These are phyloP conservation scores for Trichoderma harzianum DNA, from an alignment of 2,329 filamentous ascomycete genomes.

Conservation along the genomic window DNA sequence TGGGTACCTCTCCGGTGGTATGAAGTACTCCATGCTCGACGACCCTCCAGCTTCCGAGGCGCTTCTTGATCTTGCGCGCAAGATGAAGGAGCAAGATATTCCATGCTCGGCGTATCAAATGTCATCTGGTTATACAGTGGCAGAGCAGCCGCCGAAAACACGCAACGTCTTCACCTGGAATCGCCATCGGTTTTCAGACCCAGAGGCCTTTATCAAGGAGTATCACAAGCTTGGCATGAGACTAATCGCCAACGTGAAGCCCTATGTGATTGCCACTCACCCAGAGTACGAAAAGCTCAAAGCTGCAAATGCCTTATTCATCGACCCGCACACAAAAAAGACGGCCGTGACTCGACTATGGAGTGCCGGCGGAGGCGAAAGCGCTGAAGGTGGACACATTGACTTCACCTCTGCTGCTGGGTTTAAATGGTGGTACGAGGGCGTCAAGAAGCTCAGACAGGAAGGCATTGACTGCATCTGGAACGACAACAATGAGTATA, in stretches of 20 bases:
- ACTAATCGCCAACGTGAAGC: slow-evolving; percentile 69
- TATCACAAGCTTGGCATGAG: slow-evolving; percentile 64
- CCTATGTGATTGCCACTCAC: slow-evolving; percentile 65
- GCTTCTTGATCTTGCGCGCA: slow-evolving; percentile 57
- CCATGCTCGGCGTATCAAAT: slow-evolving; percentile 70
- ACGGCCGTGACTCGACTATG: slow-evolving; percentile 62
- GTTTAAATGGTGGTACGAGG: slow-evolving; percentile 70
- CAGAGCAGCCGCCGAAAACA: slow-evolving; percentile 64
- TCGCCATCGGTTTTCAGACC: slow-evolving; percentile 64
- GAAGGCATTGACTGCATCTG: slow-evolving; percentile 70
- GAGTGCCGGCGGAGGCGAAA: slow-evolving; percentile 69
- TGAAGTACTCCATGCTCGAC: slow-evolving; percentile 52
- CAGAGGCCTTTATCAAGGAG: slow-evolving; percentile 58
- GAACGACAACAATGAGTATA: slow-evolving; percentile 80
- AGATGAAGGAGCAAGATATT: slow-evolving; percentile 62
- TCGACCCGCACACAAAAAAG: slow-evolving; percentile 49
- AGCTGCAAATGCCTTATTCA: slow-evolving; percentile 61
- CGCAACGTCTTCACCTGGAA: slow-evolving; percentile 69
- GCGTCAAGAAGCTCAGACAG: slow-evolving; percentile 58
- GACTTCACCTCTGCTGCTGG: slow-evolving; percentile 68
- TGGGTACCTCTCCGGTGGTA: slow-evolving; percentile 66
- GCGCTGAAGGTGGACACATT: slow-evolving; percentile 66
- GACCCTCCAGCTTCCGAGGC: slow-evolving; percentile 53
- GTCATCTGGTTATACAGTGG: slow-evolving; percentile 69
- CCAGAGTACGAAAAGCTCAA: slow-evolving; percentile 62